Conservation (phyloP, 768 basidiomycete genomes). For the Calocybe cyanea region DNA sequence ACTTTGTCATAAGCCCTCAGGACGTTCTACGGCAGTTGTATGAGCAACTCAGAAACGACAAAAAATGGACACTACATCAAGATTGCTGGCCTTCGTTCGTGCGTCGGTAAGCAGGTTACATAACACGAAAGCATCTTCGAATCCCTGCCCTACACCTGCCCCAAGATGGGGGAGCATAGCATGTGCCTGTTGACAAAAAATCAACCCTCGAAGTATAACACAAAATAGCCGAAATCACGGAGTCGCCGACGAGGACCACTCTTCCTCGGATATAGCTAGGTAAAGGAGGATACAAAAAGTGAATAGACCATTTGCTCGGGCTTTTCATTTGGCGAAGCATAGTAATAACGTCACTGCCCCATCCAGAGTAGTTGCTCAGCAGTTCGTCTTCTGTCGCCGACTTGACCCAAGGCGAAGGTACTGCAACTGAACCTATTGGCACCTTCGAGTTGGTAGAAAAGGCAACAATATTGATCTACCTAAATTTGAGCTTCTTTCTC, state of each 20-base stretch:
- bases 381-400: slow-evolving; percentile 38
- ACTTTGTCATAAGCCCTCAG: slow-evolving; percentile 43
- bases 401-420: slow-evolving; percentile 39
- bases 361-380: slow-evolving; percentile 36
- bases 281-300: slow-evolving; percentile 44
- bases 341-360: slow-evolving; percentile 39
- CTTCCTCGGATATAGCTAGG: slow-evolving; percentile 37
- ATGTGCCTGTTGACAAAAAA: slow-evolving; percentile 38
- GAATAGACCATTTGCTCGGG: slow-evolving; percentile 51
- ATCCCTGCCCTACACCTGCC: slow-evolving; percentile 55
- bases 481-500: background rate
- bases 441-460: slow-evolving; percentile 31
- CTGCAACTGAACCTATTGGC: slow-evolving; percentile 23
- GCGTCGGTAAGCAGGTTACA: slow-evolving; percentile 42
- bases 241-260: slow-evolving; percentile 51
- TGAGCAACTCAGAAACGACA: background rate
- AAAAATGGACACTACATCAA: slow-evolving; percentile 30
- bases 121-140: slow-evolving; percentile 52
- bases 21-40: slow-evolving; percentile 28
- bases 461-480: slow-evolving; percentile 44
- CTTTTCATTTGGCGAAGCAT: slow-evolving; percentile 40
- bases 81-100: slow-evolving; percentile 31
- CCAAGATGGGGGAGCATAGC: slow-evolving; percentile 58
- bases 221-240: slow-evolving; percentile 24
- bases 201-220: background rate